These are phyloP conservation scores for Dactylellina drechsleri DNA, from an alignment of 2,329 filamentous ascomycete species.

Conservation along the genomic window DNA sequence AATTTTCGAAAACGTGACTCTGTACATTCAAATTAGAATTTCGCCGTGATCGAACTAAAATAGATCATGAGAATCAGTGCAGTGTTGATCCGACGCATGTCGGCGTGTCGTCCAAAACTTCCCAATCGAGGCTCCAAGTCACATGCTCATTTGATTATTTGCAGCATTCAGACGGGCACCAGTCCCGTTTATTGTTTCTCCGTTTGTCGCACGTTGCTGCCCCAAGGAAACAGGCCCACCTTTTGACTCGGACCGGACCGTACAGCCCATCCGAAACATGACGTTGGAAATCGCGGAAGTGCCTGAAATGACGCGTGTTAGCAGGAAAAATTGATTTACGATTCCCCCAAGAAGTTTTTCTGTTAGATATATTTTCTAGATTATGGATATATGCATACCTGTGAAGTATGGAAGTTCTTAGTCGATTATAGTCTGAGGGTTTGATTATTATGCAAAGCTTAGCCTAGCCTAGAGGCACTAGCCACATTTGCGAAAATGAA, in stretches of 20 bases:
- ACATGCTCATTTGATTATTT: constrained; percentile 9
- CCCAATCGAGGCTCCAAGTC: constrained; percentile 30
- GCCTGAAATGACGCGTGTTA: constrained; percentile 1
- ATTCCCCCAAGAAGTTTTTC: too few relatives aligned
- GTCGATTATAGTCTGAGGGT: too few relatives aligned
- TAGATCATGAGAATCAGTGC: too few relatives aligned
- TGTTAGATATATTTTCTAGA: too few relatives aligned
- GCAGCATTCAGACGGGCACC: not conserved
- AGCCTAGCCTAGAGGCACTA: not conserved
- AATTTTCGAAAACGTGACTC: too few relatives aligned
- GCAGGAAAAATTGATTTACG: not conserved
- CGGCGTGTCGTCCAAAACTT: constrained; percentile 38
- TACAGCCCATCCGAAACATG: not conserved
- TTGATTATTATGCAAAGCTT: too few relatives aligned
- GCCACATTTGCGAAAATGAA: not conserved
- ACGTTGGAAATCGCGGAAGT: not conserved
- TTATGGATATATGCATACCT: too few relatives aligned
- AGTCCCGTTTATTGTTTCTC: not conserved
- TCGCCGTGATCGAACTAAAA: too few relatives aligned
- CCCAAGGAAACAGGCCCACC: not conserved
- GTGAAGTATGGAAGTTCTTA: too few relatives aligned
- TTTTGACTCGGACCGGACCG: not conserved
- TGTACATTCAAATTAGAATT: too few relatives aligned
- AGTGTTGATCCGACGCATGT: not conserved
- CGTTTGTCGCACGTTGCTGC: not conserved